Evolutionary conservation across 176 grass and related monocot species (phyloP), one percentile per base, ranked within the genome.

Genomic region (Avena eriantha): DNA sequence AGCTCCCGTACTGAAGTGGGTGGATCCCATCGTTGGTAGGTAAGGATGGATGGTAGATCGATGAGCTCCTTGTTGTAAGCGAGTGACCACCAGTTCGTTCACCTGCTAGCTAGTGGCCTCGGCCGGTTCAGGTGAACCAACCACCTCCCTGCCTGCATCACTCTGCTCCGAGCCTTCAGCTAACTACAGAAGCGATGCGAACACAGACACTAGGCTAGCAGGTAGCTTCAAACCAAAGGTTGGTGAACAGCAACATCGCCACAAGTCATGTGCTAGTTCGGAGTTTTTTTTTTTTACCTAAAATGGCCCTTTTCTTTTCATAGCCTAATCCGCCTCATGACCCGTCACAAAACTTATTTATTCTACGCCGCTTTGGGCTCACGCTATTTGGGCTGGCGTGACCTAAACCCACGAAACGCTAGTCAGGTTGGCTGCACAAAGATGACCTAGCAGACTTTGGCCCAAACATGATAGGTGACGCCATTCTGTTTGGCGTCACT

Each of bases 11-110:
- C 7, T 50, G 19, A 60, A 78, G 23, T 76, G 11, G 54, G 61
- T 88, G 76, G 71, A 70, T 60, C 69, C 66, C 58, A 84, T 11
- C 36, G 57, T 56, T 73, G 60, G 86, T 94, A 68, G 92, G 89
- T 94, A 82, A 89, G 80, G 82, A 84, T 77, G 63, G 83, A 22
- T 33, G 7, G 18, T 19, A 56, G 16, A 41, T 56, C 6, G 18
- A 56, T 0, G 31, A 57, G 49, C 49, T 21, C 29, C 16, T 29
- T 24, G 83, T 46, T 3, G 73, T 51, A 18, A 54, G 74, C 41
- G 74, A 85, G 14, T 36, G 31, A 68, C 7, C 65, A 68, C 31
- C 65, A 68, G 15, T 68, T 41, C 39, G 45, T 47, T 39, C 57
- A 66, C 7, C 36, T 39, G 66, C 49, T 53, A 69, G 76, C 39